Base-by-base conservation (phyloP, 192 early-diverging fungal species). In the Tieghemiomyces parasiticus region DNA sequence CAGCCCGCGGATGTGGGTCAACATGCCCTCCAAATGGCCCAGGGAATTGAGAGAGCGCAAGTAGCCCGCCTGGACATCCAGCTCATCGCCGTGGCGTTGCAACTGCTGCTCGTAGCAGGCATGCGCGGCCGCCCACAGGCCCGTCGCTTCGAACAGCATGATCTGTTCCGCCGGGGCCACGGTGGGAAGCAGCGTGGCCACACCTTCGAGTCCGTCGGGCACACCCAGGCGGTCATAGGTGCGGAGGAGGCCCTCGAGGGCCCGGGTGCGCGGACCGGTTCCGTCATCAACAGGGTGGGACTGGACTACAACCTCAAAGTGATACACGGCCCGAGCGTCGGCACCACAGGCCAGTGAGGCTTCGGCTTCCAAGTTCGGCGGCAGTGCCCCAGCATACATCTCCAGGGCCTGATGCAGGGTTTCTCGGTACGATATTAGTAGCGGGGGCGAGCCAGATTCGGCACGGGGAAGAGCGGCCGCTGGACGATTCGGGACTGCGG, bases 141-240 rank as follows among this genome's bases (percentile, higher is more conserved):
- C 84, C 0, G 74, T 71, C 22, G 71, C 68, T 58, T 87, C 82
- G 63, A 81, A 78, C 28, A 79, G 78, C 1, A 82, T 56, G 20
- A 86, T 68, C 46, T 87, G 77, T 63, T 87, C 80, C n/a, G 85
- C 82, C 34, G 73, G 26, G 0, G 71, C 71, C 13, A 75, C 77
- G 22, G 67, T 69, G 1, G 72, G 58, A 62, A 84, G 71, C 47
- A 74, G 48, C 22, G 63, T 75, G 4, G 79, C 67, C 2, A 88
- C 64, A 8, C 84, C 87, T 29, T 79, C 78, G 70, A 89, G 75
- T 1, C 77, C 78, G 65, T 89, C 85, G 0, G 77, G 72, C 45
- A 89, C 89, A 24, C 85, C 79, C 32, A 91, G 38, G 35, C 79
- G 68, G 4, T 76, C 61, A 60, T 89, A 89, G n/a, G n/a, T n/a